These are phyloP conservation scores for Leishmania aethiopica DNA, from an alignment of 208 protist genomes.

Conservation along the genomic window DNA sequence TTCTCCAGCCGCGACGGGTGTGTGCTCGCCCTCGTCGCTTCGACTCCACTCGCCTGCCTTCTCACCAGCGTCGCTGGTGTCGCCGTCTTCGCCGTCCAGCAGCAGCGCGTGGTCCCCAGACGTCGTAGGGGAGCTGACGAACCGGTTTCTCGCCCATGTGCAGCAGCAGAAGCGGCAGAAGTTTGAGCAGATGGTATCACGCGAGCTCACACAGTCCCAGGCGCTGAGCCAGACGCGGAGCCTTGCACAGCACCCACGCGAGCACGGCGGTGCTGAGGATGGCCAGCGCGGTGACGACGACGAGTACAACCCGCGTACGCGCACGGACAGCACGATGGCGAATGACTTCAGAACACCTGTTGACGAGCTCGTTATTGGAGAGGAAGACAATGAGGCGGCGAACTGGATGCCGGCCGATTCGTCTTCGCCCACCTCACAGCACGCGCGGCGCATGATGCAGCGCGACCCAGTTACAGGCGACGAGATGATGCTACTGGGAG, in stretches of 20 bases:
- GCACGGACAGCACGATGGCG: neutral
- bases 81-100: slow-evolving; percentile 32
- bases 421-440: slow-evolving; percentile 15
- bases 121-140: slow-evolving; percentile 66
- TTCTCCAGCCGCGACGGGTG: neutral
- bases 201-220: slow-evolving; percentile 63
- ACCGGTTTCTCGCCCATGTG: slow-evolving; percentile 72
- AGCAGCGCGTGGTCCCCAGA: slow-evolving; percentile 68
- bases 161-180: slow-evolving; percentile 57
- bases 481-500: slow-evolving; percentile 26
- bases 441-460: slow-evolving; percentile 25
- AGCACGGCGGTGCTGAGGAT: neutral
- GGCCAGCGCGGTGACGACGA: neutral
- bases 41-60: slow-evolving; percentile 12
- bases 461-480: slow-evolving; percentile 21
- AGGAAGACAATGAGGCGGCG: slow-evolving; percentile 47
- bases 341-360: slow-evolving; percentile 19
- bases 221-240: slow-evolving; percentile 28
- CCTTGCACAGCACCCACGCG: neutral
- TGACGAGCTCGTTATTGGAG: slow-evolving; percentile 72
- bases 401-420: slow-evolving; percentile 41
- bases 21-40: neutral
- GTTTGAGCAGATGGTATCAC: slow-evolving; percentile 63
- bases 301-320: neutral
- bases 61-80: slow-evolving; percentile 12